Evolutionary conservation across 768 basidiomycete species (phyloP).

Genomic region (Panaeolus papilionaceus): DNA sequence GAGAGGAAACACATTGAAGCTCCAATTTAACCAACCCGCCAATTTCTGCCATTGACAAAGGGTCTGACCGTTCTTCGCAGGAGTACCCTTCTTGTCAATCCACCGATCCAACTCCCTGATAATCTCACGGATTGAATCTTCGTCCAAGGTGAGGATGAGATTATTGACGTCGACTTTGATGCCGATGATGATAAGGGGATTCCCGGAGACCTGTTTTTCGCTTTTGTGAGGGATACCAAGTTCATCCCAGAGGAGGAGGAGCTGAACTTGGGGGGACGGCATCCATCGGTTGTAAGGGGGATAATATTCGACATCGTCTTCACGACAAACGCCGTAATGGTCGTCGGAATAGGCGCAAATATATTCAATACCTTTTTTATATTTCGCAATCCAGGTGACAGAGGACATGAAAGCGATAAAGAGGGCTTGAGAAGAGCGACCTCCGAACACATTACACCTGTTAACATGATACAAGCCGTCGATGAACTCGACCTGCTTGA

Average conservation of each 20-base stretch:
- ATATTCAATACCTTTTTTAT: slow-evolving; percentile 24
- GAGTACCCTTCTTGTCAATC: not conserved
- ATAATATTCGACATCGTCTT: slow-evolving; percentile 31
- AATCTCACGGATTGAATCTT: slow-evolving; percentile 7
- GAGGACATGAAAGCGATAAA: slow-evolving; percentile 39
- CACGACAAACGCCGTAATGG: slow-evolving; percentile 29
- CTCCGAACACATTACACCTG: slow-evolving; percentile 32
- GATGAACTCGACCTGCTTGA: slow-evolving; percentile 42
- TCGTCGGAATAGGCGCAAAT: slow-evolving; percentile 42
- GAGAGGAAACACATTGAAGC: slow-evolving; percentile 38
- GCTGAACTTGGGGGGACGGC: slow-evolving; percentile 34
- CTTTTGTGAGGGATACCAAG: slow-evolving; percentile 43
- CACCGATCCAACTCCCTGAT: not conserved
- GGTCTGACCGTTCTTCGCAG: not conserved
- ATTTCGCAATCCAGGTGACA: slow-evolving; percentile 43
- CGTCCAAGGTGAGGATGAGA: slow-evolving; percentile 33
- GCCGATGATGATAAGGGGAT: slow-evolving; percentile 41
- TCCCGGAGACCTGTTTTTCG: slow-evolving; percentile 43
- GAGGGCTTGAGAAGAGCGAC: slow-evolving; percentile 24
- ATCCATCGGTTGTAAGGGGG: slow-evolving; percentile 29
- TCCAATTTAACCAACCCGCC: slow-evolving; percentile 38
- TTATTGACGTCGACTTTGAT: slow-evolving; percentile 39
- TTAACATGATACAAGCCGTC: slow-evolving; percentile 32
- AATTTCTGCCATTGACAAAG: slow-evolving; percentile 28
- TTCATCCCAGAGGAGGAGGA: slow-evolving; percentile 49